These are phyloP conservation scores for Amphibolis antarctica DNA, from an alignment of 106 monocot species.

Conservation along the genomic window DNA sequence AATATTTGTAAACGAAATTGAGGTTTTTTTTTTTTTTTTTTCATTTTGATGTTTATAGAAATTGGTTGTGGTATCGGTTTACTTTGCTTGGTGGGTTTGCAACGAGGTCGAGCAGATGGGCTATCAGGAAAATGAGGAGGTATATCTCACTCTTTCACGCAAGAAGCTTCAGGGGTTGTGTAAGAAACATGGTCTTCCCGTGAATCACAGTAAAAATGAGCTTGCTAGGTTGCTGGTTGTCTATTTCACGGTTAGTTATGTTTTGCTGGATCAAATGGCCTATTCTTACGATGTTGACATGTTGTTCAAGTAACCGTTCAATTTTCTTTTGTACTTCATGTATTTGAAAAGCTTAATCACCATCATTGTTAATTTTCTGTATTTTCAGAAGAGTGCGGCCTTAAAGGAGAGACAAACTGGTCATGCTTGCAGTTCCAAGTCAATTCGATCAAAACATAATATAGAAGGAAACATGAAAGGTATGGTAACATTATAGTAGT, in stretches of 20 bases:
- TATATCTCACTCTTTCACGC: conserved; percentile 33
- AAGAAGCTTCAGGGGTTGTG: conserved; percentile 67
- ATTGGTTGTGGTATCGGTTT: too few relatives aligned
- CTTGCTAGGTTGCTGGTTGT: conserved; percentile 49
- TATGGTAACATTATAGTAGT: background rate
- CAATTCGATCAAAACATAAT: background rate
- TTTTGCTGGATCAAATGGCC: background rate
- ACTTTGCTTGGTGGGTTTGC: too few relatives aligned
- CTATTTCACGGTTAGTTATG: conserved; percentile 2
- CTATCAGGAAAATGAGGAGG: conserved; percentile 28
- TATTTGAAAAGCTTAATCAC: too few relatives aligned
- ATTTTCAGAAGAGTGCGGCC: background rate
- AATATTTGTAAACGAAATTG: too few relatives aligned
- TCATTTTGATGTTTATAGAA: too few relatives aligned
- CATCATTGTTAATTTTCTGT: background rate
- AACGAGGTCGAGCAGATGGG: conserved; percentile 16
- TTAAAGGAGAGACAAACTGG: background rate
- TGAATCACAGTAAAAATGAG: conserved; percentile 41
- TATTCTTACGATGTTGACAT: background rate
- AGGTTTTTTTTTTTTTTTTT: too few relatives aligned
- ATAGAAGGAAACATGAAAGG: background rate
- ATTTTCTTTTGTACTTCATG: background rate
- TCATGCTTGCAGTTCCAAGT: background rate
- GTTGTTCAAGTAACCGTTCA: background rate
- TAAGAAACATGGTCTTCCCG: conserved; percentile 51